Conservation (phyloP, 306 rosid genomes). For the Pterocarpus macrocarpus region DNA sequence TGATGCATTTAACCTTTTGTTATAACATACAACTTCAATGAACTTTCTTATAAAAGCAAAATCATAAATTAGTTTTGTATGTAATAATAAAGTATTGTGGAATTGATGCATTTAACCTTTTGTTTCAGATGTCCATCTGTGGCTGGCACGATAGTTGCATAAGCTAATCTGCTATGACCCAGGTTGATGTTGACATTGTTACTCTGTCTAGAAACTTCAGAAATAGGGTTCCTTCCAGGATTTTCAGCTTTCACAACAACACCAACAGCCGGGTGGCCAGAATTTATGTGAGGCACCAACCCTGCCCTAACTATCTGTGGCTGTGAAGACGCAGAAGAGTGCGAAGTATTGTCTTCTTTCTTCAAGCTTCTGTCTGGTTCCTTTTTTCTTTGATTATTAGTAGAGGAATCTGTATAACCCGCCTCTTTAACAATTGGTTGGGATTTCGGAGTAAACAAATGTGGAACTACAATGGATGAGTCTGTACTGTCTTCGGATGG, state of each 20-base stretch:
- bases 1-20: slow-evolving; percentile 31
- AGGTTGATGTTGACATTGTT: slow-evolving; percentile 38
- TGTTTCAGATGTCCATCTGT: slow-evolving; percentile 52
- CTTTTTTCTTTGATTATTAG: slow-evolving; percentile 37
- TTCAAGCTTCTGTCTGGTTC: slow-evolving; percentile 51
- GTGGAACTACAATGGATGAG: slow-evolving; percentile 23
- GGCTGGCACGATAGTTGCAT: slow-evolving; percentile 52
- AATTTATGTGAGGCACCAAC: slow-evolving; percentile 37
- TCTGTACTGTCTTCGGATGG: slow-evolving; percentile 59
- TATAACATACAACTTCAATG: slow-evolving; percentile 50
- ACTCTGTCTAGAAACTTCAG: slow-evolving; percentile 59
- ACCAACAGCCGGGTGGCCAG: slow-evolving; percentile 50
- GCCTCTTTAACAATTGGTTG: slow-evolving; percentile 45
- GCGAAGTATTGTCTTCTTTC: slow-evolving; percentile 54
- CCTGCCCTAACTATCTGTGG: slow-evolving; percentile 45
- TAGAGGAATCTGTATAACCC: slow-evolving; percentile 44
- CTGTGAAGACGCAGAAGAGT: slow-evolving; percentile 43
- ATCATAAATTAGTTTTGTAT: slow-evolving; percentile 37
- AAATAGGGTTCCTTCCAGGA: slow-evolving; percentile 48
- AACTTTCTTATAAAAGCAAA: slow-evolving; percentile 36
- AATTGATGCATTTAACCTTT: slow-evolving; percentile 61
- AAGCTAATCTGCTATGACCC: slow-evolving; percentile 54
- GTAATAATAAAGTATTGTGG: slow-evolving; percentile 32
- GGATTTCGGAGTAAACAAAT: slow-evolving; percentile 28
- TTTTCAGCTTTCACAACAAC: slow-evolving; percentile 50